Evolutionary conservation across 192 early-diverging fungal species (phyloP).

Genomic region (Backusella luteola): DNA sequence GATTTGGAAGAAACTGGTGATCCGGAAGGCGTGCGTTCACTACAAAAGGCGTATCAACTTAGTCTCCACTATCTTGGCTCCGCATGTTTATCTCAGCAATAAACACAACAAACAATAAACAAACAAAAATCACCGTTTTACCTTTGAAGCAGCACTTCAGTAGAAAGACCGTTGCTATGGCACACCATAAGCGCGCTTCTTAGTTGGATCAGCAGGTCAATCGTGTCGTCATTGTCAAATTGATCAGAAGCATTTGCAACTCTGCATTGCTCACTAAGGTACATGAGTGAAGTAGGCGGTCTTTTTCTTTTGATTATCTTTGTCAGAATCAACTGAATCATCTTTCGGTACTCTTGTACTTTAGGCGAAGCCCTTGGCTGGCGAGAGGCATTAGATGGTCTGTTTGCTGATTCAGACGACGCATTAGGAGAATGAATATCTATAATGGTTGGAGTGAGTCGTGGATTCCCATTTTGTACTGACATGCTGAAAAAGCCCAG

Average conservation of each 20-base stretch:
- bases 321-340: slow-evolving; percentile 24
- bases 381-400: slow-evolving; percentile 14
- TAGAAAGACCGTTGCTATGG: background rate
- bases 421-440: slow-evolving; percentile 11
- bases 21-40: slow-evolving; percentile 9
- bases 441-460: background rate
- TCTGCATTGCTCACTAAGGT: slow-evolving; percentile 12
- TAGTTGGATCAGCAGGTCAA: slow-evolving; percentile 26
- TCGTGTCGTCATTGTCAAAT: slow-evolving; percentile 37
- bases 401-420: background rate
- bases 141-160: slow-evolving; percentile 14
- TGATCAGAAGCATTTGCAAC: background rate
- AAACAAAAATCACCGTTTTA: slow-evolving; percentile 7
- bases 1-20: slow-evolving; percentile 17
- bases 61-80: background rate
- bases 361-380: slow-evolving; percentile 17
- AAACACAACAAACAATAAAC: slow-evolving; percentile 2
- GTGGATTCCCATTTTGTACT: background rate
- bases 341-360: slow-evolving; percentile 27
- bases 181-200: slow-evolving; percentile 21
- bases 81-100: background rate
- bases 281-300: slow-evolving; percentile 16
- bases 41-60: background rate
- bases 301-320: slow-evolving; percentile 33
- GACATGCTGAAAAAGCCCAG: background rate